Conservation (phyloP, 345 rosid genomes). For the Citrus medica region DNA sequence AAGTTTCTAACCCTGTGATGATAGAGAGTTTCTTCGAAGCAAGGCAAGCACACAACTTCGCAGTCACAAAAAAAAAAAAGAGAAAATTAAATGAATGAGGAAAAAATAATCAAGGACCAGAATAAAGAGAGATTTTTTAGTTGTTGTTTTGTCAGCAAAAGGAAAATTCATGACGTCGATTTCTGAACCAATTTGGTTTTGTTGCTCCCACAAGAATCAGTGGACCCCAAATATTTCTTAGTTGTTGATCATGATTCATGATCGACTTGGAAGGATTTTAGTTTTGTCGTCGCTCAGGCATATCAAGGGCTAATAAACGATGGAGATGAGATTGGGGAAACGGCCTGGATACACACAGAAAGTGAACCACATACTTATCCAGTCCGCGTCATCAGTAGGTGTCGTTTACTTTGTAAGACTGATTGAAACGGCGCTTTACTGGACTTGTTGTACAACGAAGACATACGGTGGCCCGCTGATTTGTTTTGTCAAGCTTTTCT, state of each 20-base stretch:
- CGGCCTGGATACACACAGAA: neutral
- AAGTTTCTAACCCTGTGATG: neutral
- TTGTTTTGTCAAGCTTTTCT: neutral
- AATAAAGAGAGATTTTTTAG: neutral
- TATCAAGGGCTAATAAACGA: neutral
- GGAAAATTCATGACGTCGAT: neutral
- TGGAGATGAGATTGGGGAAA: neutral
- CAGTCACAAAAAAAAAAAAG: neutral
- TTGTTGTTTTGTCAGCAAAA: neutral
- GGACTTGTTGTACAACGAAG: neutral
- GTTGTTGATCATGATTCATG: neutral
- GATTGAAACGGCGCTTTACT: neutral
- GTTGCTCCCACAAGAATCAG: neutral
- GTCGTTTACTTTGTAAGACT: neutral
- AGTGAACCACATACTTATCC: conserved; percentile 28
- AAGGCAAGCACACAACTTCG: neutral
- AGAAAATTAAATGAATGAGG: no score
- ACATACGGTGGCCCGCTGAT: neutral
- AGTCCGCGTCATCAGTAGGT: conserved; percentile 8
- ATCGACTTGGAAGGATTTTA: no score
- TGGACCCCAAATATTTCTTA: neutral
- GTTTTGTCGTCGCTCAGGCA: neutral
- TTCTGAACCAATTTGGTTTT: neutral
- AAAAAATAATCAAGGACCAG: neutral
- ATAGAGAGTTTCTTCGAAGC: neutral